These are phyloP conservation scores for Mycena floridula DNA, from an alignment of 768 basidiomycete genomes.

Conservation along the genomic window DNA sequence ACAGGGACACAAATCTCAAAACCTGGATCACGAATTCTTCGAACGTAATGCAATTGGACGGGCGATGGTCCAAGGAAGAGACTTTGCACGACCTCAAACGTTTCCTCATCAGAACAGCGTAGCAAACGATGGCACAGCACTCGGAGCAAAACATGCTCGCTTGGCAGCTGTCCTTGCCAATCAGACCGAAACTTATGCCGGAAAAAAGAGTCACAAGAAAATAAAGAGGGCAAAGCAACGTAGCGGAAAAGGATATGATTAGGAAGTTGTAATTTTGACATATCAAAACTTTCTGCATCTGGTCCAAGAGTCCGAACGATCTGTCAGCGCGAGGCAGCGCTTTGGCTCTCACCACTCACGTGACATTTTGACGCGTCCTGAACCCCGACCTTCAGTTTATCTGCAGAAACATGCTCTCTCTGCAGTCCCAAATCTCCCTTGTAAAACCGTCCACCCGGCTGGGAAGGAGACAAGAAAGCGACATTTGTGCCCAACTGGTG, in stretches of 20 bases:
- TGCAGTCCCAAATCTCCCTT: background rate
- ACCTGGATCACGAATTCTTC: slow-evolving; percentile 83
- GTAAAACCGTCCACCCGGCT: too few species aligned
- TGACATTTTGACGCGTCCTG: background rate
- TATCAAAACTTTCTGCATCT: too few species aligned
- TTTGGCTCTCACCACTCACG: background rate
- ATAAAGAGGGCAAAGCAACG: slow-evolving; percentile 79
- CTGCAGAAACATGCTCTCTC: too few species aligned
- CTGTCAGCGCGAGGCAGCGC: background rate
- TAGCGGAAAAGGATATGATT: slow-evolving; percentile 91
- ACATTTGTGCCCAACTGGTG: slow-evolving; percentile 74
- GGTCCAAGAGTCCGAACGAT: too few species aligned
- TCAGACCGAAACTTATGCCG: slow-evolving; percentile 27
- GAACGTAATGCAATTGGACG: slow-evolving; percentile 46
- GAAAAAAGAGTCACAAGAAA: slow-evolving; percentile 86
- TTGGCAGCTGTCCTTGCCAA: slow-evolving; percentile 37
- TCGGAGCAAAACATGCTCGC: slow-evolving; percentile 37
- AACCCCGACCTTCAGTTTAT: too few species aligned
- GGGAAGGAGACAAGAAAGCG: too few species aligned
- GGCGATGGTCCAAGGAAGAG: slow-evolving; percentile 57
- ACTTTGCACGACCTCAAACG: slow-evolving; percentile 55
- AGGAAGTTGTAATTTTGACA: slow-evolving; percentile 1
- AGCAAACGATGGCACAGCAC: slow-evolving; percentile 69
- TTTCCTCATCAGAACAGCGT: slow-evolving; percentile 85
- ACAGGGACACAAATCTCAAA: slow-evolving; percentile 48